phyloP scores from a whole-genome alignment of 2,329 filamentous ascomycete genomes.

The Fusarium brachygibbosum region DNA sequence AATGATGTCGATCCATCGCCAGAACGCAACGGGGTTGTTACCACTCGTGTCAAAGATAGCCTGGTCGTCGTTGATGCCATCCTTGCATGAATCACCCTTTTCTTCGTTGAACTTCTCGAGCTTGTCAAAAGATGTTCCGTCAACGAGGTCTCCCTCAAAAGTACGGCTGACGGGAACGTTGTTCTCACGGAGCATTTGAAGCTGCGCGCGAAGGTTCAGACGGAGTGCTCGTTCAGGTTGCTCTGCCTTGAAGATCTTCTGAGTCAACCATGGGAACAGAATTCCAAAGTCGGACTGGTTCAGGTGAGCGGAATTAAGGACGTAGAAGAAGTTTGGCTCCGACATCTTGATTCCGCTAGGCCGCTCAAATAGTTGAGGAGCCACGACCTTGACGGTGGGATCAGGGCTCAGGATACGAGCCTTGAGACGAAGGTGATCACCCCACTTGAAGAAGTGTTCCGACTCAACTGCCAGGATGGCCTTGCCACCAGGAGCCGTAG shows the following conservation, averaged over 20 bases:
- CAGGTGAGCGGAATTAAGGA: constrained; percentile 79
- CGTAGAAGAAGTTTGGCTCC: constrained; percentile 80
- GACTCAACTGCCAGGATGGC: constrained; percentile 79
- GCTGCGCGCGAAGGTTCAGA: constrained; percentile 69
- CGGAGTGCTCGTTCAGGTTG: constrained; percentile 70
- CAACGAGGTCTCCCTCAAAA: constrained; percentile 63
- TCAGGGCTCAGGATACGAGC: constrained; percentile 74
- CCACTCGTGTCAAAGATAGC: constrained; percentile 64
- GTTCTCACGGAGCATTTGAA: constrained; percentile 68
- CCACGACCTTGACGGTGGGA: constrained; percentile 60
- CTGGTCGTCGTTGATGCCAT: constrained; percentile 62
- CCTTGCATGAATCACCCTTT: constrained; percentile 43
- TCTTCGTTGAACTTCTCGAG: constrained; percentile 46
- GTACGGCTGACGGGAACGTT: constrained; percentile 65
- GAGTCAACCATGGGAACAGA: constrained; percentile 79
- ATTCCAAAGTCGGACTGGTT: constrained; percentile 88
- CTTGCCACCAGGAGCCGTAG: constrained; percentile 66
- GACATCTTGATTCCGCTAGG: constrained; percentile 59
- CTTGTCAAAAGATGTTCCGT: constrained; percentile 59
- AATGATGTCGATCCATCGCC: constrained; percentile 67
- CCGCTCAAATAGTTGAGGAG: constrained; percentile 58
- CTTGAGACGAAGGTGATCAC: constrained; percentile 76
- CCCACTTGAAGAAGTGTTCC: constrained; percentile 84
- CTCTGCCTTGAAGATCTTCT: constrained; percentile 68
- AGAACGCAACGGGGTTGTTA: constrained; percentile 59